These are phyloP conservation scores for Eucalyptus tenuipes DNA, from an alignment of 345 rosid species.

Conservation along the genomic window DNA sequence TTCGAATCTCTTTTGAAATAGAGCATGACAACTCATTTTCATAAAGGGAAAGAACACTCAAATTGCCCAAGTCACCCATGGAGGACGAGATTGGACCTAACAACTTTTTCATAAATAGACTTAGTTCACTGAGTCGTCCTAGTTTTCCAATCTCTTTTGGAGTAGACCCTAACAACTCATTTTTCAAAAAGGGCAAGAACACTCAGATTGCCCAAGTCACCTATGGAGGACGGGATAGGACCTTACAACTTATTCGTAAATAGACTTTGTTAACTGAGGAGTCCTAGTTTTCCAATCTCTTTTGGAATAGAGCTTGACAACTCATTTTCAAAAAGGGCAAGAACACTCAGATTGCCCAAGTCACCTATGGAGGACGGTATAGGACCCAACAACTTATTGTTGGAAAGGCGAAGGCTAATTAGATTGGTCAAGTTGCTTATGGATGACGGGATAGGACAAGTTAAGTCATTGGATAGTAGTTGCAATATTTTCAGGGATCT, in stretches of 20 bases:
- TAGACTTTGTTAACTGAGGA: no score
- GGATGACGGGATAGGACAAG: background rate
- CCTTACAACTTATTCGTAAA: background rate
- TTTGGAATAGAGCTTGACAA: background rate
- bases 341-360: background rate
- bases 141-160: background rate
- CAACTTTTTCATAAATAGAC: no score
- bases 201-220: background rate
- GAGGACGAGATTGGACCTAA: background rate
- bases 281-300: background rate
- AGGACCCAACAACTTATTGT: background rate
- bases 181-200: background rate
- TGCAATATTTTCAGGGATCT: accelerated
- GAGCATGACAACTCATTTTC: background rate
- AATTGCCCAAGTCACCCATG: background rate
- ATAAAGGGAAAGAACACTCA: background rate
- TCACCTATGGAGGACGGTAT: background rate
- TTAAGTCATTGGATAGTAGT: accelerated
- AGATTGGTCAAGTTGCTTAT: background rate
- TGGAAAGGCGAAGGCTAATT: accelerated
- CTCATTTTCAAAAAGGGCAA: background rate
- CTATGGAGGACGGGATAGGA: background rate
- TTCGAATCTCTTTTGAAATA: background rate
- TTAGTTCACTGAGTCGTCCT: no score
- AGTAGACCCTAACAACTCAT: background rate